Evolutionary conservation across 345 rosid species (phyloP).

Genomic region (Excoecaria agallocha): DNA sequence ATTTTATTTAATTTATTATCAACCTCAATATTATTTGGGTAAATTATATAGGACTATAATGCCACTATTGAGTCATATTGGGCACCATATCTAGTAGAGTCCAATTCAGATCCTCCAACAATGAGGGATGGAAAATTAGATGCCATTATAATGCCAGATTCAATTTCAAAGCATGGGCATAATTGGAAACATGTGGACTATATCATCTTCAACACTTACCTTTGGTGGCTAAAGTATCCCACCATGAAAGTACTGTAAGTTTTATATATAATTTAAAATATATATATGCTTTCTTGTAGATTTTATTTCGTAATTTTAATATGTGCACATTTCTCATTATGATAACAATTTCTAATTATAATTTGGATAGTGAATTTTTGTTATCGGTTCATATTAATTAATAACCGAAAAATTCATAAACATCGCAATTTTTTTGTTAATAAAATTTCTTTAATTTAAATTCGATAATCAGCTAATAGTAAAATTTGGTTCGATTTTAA

Average conservation of each 20-base stretch:
- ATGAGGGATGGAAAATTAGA: slow-evolving; percentile 44
- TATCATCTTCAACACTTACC: slow-evolving; percentile 52
- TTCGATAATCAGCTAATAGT: too few relatives aligned
- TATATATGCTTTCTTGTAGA: too few relatives aligned
- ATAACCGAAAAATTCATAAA: too few relatives aligned
- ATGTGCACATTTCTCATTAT: too few relatives aligned
- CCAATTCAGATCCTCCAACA: slow-evolving; percentile 54
- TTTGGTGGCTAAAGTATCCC: slow-evolving; percentile 55
- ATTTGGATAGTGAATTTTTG: too few relatives aligned
- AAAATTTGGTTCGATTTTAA: background rate
- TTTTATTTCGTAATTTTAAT: too few relatives aligned
- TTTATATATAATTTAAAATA: background rate
- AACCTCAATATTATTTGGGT: too few relatives aligned
- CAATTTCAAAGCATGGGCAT: slow-evolving; percentile 52
- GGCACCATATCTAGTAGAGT: slow-evolving; percentile 62
- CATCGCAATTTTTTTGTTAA: too few relatives aligned
- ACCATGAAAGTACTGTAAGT: slow-evolving; percentile 53
- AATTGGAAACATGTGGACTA: slow-evolving; percentile 51
- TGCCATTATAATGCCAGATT: slow-evolving; percentile 39
- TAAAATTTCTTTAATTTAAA: too few relatives aligned
- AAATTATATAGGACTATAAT: slow-evolving; percentile 47
- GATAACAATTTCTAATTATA: too few relatives aligned
- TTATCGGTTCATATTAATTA: too few relatives aligned
- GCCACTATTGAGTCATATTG: slow-evolving; percentile 53
- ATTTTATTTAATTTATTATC: too few relatives aligned